phyloP scores from a whole-genome alignment of 2,329 filamentous ascomycete species.

The Pseudocercospora crystallina region DNA sequence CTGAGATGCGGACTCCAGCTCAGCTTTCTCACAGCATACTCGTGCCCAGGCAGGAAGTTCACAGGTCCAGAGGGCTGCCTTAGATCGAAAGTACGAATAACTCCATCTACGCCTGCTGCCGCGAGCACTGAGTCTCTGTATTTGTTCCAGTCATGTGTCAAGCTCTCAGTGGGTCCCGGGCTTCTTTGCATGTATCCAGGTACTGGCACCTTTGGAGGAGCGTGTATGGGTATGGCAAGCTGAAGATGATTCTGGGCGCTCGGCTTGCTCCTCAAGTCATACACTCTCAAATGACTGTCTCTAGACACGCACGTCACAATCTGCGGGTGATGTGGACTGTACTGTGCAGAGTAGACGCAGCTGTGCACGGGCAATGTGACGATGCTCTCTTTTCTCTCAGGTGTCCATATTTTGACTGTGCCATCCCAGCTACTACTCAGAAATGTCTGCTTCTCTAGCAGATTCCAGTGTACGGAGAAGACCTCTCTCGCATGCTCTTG shows the following conservation, averaged over 20 bases:
- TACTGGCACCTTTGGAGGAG: conserved; percentile 55
- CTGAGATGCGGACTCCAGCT: conserved; percentile 93
- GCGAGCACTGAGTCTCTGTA: conserved; percentile 84
- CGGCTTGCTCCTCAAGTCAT: conserved; percentile 84
- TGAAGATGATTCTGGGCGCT: conserved; percentile 86
- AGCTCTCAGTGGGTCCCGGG: conserved; percentile 70
- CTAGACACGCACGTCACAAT: conserved; percentile 84
- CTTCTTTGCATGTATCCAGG: conserved; percentile 42
- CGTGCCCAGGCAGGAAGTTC: conserved; percentile 75
- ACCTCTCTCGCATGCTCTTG: conserved; percentile 92
- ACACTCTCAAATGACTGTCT: conserved; percentile 85
- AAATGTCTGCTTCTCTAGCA: conserved; percentile 86
- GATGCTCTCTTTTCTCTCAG: conserved; percentile 64
- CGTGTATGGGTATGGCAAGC: conserved; percentile 79
- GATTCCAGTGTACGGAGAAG: conserved; percentile 90
- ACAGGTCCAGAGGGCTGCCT: conserved; percentile 74
- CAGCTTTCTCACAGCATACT: conserved; percentile 83
- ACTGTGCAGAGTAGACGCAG: conserved; percentile 92
- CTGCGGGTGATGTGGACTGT: conserved; percentile 82
- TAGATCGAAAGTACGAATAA: conserved; percentile 88
- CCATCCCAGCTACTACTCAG: conserved; percentile 94
- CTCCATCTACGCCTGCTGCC: conserved; percentile 82
- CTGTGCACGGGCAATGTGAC: conserved; percentile 85
- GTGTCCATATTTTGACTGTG: conserved; percentile 93
- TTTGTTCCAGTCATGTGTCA: conserved; percentile 99